Conservation (phyloP, 1,284 basidiomycete species). For the Cutaneotrichosporon sp. region DNA sequence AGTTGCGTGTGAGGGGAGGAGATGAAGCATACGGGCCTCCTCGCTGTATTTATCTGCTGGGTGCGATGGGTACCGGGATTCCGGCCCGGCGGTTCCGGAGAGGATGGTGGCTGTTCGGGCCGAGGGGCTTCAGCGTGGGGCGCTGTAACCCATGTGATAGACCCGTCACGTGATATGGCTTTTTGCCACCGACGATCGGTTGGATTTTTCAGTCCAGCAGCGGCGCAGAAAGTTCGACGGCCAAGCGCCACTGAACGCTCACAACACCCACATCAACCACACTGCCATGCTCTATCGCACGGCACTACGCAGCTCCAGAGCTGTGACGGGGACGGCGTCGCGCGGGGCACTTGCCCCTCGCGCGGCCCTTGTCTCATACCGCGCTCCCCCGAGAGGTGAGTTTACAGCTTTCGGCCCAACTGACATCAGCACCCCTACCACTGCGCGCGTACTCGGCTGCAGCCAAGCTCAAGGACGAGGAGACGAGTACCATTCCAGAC, state of each 20-base stretch:
- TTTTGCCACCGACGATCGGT: too few species aligned
- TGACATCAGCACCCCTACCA: neutral
- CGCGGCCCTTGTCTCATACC: neutral
- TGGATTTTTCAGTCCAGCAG: too few species aligned
- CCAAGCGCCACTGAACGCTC: too few species aligned
- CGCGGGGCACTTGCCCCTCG: neutral
- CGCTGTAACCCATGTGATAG: neutral
- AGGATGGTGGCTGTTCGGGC: too few species aligned
- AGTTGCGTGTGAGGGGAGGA: neutral
- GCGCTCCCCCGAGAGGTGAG: too few species aligned
- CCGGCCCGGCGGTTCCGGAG: too few species aligned
- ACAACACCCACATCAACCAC: neutral
- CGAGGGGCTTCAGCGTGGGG: too few species aligned
- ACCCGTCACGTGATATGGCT: neutral
- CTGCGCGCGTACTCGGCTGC: constrained; percentile 14
- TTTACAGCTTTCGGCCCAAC: neutral
- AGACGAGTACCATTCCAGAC: constrained; percentile 5
- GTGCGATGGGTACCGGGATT: too few species aligned
- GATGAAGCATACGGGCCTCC: neutral
- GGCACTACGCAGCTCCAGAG: constrained; percentile 3
- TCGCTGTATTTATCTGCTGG: too few species aligned
- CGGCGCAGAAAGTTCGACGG: too few species aligned
- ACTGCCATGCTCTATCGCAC: constrained; percentile 3
- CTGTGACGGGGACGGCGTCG: neutral
- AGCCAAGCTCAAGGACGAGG: constrained; percentile 18